phyloP scores from a whole-genome alignment of 768 basidiomycete species.

The Tricholoma hemisulphureum region DNA sequence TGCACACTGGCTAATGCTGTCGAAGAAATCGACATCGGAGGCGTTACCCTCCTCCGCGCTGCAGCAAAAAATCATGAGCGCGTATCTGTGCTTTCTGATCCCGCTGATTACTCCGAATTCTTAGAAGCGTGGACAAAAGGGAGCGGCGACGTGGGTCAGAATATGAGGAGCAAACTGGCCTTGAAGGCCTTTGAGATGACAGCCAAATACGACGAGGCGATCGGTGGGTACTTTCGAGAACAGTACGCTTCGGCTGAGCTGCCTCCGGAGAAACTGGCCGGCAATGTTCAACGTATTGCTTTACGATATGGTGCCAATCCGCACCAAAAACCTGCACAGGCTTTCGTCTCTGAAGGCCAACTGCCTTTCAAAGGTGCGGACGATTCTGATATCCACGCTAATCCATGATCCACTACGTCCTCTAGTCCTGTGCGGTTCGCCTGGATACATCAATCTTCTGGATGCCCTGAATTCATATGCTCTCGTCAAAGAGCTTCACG shows the following conservation, averaged over 20 bases:
- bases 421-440: conserved; percentile 85
- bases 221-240: conserved; percentile 94
- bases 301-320: conserved; percentile 97
- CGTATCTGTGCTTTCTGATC: conserved; percentile 86
- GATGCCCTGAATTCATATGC: conserved; percentile 98
- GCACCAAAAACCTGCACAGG: conserved; percentile 98
- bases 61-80: conserved; percentile 98
- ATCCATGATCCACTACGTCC: neutral
- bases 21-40: conserved; percentile 98
- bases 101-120: conserved; percentile 83
- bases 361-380: conserved; percentile 88
- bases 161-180: conserved; percentile 74
- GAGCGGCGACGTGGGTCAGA: conserved; percentile 71
- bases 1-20: conserved; percentile 92
- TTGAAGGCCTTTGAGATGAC: conserved; percentile 98
- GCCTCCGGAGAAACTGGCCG: conserved; percentile 57
- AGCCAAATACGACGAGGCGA: conserved; percentile 91
- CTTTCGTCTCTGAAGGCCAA: conserved; percentile 83
- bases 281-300: conserved; percentile 76
- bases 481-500: conserved; percentile 90
- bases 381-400: neutral
- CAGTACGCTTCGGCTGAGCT: conserved; percentile 88
- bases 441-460: conserved; percentile 97
- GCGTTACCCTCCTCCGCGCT: conserved; percentile 94
- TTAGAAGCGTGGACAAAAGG: conserved; percentile 72